These are phyloP conservation scores for Neospermospora avenae DNA, from an alignment of 2,329 filamentous ascomycete species.

Conservation along the genomic window DNA sequence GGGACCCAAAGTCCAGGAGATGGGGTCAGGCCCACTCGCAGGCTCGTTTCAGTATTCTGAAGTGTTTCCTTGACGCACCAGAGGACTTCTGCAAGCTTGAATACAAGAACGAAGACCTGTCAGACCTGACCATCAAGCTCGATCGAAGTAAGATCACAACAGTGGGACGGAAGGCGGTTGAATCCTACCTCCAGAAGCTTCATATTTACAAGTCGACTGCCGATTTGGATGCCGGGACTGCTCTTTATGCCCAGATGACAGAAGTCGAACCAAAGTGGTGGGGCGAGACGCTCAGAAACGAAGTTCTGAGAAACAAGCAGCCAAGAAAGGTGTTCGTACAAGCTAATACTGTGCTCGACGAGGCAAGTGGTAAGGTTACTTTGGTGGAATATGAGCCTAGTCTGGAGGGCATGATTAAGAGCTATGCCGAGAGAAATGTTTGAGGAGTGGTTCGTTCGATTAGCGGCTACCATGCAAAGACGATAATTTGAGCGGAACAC, in stretches of 20 bases:
- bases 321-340: constrained; percentile 92
- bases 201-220: constrained; percentile 92
- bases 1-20: constrained; percentile 83
- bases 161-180: constrained; percentile 76
- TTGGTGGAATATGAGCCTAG: constrained; percentile 85
- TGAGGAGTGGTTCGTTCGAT: constrained; percentile 9
- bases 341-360: constrained; percentile 77
- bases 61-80: constrained; percentile 81
- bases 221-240: constrained; percentile 72
- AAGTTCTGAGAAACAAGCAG: constrained; percentile 74
- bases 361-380: constrained; percentile 64
- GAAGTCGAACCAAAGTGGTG: constrained; percentile 79
- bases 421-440: constrained; percentile 62
- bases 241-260: constrained; percentile 82
- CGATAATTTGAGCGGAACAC: neutral
- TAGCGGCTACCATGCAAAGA: neutral
- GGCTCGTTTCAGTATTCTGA: constrained; percentile 83
- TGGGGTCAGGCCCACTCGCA: constrained; percentile 63
- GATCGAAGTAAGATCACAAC: constrained; percentile 85
- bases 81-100: constrained; percentile 82
- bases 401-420: constrained; percentile 77
- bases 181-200: constrained; percentile 83
- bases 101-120: constrained; percentile 65
- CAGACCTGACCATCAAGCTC: constrained; percentile 76
- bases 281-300: constrained; percentile 72